Conservation (phyloP, 108 stramenopile genomes). For the Epithemia pelagica region DNA sequence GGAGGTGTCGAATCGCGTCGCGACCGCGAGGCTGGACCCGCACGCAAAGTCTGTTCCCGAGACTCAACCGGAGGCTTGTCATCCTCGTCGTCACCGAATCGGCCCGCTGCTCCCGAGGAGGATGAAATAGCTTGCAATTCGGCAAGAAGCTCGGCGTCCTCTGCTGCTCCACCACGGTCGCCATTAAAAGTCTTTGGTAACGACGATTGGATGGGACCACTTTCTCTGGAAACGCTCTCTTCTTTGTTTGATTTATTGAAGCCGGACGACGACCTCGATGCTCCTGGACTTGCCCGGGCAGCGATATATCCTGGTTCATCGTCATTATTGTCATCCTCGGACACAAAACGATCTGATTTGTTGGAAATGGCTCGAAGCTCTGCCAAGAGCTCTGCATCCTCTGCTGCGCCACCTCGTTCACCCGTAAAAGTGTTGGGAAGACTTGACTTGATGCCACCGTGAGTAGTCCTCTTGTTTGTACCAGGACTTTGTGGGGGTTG, state of each 20-base stretch:
- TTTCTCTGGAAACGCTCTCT: constrained; percentile 23
- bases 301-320: too few relatives aligned
- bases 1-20: background rate
- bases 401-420: too few relatives aligned
- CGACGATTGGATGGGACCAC: constrained; percentile 4
- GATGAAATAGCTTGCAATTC: constrained; percentile 59
- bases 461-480: too few relatives aligned
- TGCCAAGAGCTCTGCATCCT: too few relatives aligned
- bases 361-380: too few relatives aligned
- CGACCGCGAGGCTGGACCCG: background rate
- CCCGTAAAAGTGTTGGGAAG: too few relatives aligned
- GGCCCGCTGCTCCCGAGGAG: constrained; percentile 35
- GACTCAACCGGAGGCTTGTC: background rate
- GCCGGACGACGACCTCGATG: too few relatives aligned
- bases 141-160: constrained; percentile 75
- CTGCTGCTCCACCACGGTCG: constrained; percentile 61
- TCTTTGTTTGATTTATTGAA: background rate
- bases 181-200: constrained; percentile 28
- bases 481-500: background rate
- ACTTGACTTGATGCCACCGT: constrained; percentile 4
- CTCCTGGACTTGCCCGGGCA: background rate
- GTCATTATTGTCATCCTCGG: too few relatives aligned
- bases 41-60: too few relatives aligned
- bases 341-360: too few relatives aligned
- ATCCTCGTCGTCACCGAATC: constrained; percentile 24